Base-by-base conservation (phyloP, 2,329 filamentous ascomycete species). In the Paecilomyces variotii region DNA sequence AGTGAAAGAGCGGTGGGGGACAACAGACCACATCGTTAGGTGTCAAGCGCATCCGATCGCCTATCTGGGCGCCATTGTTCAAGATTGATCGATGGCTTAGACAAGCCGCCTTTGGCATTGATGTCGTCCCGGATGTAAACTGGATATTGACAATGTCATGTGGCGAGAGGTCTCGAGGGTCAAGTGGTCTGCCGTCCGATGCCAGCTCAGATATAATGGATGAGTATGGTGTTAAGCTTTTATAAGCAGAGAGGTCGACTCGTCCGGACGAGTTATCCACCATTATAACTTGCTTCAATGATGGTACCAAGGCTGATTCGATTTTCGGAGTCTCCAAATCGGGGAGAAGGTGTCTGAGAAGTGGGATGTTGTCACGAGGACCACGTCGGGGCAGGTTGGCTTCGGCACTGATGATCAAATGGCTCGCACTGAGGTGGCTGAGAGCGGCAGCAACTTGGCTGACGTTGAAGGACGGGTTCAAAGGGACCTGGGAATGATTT, bases 41-140 rank as follows among this genome's bases (percentile, higher is more conserved):
- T 0, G 83, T 87, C 11, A 99, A 81, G 0, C 88, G 84, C 92
- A 97, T 96, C 51, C 92, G 83, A 66, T 87, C 78, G 0, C 89
- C 94, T 64, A 97, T 95, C 57, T 91, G 84, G 28, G 83, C 81
- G 32, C 92, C 94, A 70, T 97, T 97, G 76, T 97, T 99, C 61
- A 99, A 80, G 63, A 97, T 93, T n/a, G 83, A 87, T 2, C 81
- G 82, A 75, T 97, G 93, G 0, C 84, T 87, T 32, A 99, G 82
- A 78, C 91, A 95, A 1, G 93, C 93, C 0, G 94, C 94, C 76
- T 97, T 97, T 25, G 92, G 93, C 68, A 84, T 80, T 0, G 89
- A 90, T 0, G 94, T 97, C 0, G 94, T 97, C n/a, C 93, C 94
- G 0, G 88, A 93, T 0, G 94, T 99, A 77, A 97, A 97, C 73